A percentile compares a stretch with the other conserved stretches of the same genome.
Evolutionary conservation across 805 yeast species (phyloP).

Genomic region (Starmerella powellii): DNA sequence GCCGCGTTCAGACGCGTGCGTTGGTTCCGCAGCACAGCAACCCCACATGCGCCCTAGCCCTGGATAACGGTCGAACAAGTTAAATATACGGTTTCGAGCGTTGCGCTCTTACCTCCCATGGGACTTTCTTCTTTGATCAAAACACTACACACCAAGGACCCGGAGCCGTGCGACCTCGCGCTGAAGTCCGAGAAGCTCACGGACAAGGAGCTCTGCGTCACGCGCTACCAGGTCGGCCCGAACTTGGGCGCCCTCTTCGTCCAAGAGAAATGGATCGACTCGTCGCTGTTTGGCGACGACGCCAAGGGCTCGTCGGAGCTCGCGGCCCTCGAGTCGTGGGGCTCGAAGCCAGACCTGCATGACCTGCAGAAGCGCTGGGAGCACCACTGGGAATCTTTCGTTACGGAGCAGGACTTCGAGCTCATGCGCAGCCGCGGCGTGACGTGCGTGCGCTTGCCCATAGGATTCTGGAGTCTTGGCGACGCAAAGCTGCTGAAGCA

Average conservation of each 20-base stretch:
- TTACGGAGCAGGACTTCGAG: conserved; percentile 63
- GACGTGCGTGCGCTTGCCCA: conserved; percentile 73
- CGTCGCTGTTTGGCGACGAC: conserved; percentile 45
- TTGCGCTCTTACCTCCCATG: conserved; percentile 14
- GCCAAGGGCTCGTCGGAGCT: conserved; percentile 44
- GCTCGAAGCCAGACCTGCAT: conserved; percentile 38
- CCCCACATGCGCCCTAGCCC: too few species aligned
- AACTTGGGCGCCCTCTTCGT: conserved; percentile 76
- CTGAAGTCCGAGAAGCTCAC: conserved; percentile 30
- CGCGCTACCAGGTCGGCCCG: conserved; percentile 57
- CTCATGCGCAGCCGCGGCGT: conserved; percentile 58
- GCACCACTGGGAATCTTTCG: conserved; percentile 52
- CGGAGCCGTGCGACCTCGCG: conserved; percentile 24
- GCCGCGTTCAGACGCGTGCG: too few species aligned
- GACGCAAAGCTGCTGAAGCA: conserved; percentile 40
- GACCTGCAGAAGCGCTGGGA: conserved; percentile 43
- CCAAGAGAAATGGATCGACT: conserved; percentile 67
- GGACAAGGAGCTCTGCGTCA: conserved; percentile 25
- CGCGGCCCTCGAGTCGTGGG: conserved; percentile 50
- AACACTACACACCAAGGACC: conserved; percentile 18
- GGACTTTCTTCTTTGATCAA: conserved; percentile 24
- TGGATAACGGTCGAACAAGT: not conserved
- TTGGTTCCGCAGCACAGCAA: too few species aligned
- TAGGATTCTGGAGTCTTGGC: conserved; percentile 83
- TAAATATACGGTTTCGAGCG: not conserved